A percentile compares a stretch with the other conserved stretches of the same genome.
Conservation (phyloP, 352 stramenopile genomes). For the Globisporangium alternatum region DNA sequence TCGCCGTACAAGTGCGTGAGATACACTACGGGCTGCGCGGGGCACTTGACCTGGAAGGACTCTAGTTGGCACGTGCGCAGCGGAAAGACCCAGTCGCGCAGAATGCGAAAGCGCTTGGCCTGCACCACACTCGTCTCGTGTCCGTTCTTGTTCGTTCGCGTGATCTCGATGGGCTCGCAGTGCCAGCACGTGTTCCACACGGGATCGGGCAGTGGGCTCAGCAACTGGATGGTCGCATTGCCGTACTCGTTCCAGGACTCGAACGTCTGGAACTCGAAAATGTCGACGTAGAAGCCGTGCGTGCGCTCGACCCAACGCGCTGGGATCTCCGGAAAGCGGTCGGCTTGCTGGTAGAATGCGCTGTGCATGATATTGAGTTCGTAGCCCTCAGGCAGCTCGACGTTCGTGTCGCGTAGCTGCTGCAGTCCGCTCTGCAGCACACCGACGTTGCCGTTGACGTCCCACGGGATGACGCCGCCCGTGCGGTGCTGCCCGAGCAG, state of each 20-base stretch:
- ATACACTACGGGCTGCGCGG: conserved; percentile 37
- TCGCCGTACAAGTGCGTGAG: conserved; percentile 57
- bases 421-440: conserved; percentile 20
- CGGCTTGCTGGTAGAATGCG: conserved; percentile 26
- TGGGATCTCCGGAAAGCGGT: conserved; percentile 25
- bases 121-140: conserved; percentile 6
- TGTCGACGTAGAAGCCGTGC: conserved; percentile 50
- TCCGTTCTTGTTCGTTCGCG: conserved; percentile 11
- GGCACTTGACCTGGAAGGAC: conserved; percentile 45
- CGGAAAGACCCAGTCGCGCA: conserved; percentile 54
- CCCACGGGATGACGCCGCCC: conserved; percentile 43
- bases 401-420: conserved; percentile 14
- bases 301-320: conserved; percentile 45
- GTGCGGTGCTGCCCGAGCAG: conserved; percentile 50
- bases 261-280: conserved; percentile 43
- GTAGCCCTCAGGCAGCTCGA: conserved; percentile 32
- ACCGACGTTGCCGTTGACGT: conserved; percentile 48
- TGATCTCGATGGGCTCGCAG: conserved; percentile 18
- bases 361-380: conserved; percentile 46
- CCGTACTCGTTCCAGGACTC: conserved; percentile 16
- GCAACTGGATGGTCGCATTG: conserved; percentile 25
- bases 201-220: conserved; percentile 32
- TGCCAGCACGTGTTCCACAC: conserved; percentile 34
- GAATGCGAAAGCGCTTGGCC: conserved; percentile 39
- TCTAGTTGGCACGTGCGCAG: conserved; percentile 37